phyloP scores from a whole-genome alignment of 257 asterid genomes.

The Primulina tabacum region DNA sequence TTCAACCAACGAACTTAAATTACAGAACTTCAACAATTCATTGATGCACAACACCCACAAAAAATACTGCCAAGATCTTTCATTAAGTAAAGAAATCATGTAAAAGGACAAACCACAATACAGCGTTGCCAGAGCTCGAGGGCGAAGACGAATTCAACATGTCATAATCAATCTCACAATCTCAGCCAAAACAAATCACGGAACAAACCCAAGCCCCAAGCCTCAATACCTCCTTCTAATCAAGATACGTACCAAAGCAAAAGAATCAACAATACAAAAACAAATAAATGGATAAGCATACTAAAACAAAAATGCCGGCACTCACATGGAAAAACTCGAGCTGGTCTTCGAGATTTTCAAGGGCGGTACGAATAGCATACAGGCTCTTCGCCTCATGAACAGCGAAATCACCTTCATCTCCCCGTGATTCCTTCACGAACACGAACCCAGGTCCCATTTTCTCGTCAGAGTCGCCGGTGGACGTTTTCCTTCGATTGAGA shows the following conservation, averaged over 20 bases:
- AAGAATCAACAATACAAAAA: background rate
- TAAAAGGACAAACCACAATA: background rate
- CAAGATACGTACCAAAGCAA: too few relatives aligned
- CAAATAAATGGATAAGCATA: background rate
- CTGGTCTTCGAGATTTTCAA: constrained; percentile 94
- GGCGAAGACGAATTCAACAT: too few relatives aligned
- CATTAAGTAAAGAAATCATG: background rate
- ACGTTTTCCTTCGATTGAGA: constrained; percentile 38
- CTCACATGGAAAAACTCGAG: constrained; percentile 81
- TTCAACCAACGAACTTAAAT: too few relatives aligned
- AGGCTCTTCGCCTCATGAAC: constrained; percentile 90
- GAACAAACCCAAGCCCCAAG: background rate
- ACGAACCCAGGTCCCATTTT: constrained; percentile 56
- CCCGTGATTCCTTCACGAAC: constrained; percentile 63
- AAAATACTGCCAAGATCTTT: background rate
- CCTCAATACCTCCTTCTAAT: background rate
- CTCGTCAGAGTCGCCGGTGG: constrained; percentile 32
- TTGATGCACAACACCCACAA: background rate
- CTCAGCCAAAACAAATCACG: background rate
- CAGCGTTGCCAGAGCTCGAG: background rate
- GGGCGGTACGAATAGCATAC: constrained; percentile 80
- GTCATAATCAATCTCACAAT: background rate
- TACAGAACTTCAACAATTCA: background rate
- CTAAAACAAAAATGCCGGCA: background rate
- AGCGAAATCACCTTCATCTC: constrained; percentile 57